phyloP scores from a whole-genome alignment of 2,329 filamentous ascomycete species.

The Cladosporium sp. region DNA sequence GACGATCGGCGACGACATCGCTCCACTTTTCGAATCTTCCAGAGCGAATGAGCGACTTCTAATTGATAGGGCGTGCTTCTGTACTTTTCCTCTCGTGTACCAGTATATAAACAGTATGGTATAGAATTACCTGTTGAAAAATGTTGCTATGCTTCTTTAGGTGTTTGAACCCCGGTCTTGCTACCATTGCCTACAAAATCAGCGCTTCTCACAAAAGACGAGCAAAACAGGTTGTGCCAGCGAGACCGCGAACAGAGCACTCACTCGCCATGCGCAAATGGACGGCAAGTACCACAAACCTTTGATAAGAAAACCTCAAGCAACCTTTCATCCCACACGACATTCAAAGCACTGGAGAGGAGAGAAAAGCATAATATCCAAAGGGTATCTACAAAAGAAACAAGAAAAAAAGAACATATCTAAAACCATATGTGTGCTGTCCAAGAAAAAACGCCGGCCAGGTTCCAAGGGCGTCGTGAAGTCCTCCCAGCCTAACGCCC shows the following conservation, averaged over 20 bases:
- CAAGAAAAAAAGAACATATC: neutral
- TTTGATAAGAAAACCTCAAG: neutral
- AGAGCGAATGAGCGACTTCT: constrained; percentile 19
- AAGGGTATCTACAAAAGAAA: constrained; percentile 16
- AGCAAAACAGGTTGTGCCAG: neutral
- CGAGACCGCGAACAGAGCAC: neutral
- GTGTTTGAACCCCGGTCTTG: neutral
- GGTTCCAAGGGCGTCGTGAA: neutral
- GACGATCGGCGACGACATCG: constrained; percentile 12
- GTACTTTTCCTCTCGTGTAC: neutral
- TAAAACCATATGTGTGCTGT: neutral
- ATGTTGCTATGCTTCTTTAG: neutral
- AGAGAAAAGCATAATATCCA: neutral
- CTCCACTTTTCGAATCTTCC: constrained; percentile 16
- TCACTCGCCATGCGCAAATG: neutral
- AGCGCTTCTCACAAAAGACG: neutral
- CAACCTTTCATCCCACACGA: neutral
- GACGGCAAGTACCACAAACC: neutral
- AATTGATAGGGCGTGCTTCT: neutral
- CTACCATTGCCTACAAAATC: neutral
- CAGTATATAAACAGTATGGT: neutral
- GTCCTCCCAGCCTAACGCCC: constrained; percentile 7
- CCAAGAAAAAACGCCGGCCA: neutral
- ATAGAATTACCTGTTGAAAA: neutral
- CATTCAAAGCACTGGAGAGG: neutral